Base-by-base conservation (phyloP, 1,284 basidiomycete genomes). In the Apiotrichum domesticum region DNA sequence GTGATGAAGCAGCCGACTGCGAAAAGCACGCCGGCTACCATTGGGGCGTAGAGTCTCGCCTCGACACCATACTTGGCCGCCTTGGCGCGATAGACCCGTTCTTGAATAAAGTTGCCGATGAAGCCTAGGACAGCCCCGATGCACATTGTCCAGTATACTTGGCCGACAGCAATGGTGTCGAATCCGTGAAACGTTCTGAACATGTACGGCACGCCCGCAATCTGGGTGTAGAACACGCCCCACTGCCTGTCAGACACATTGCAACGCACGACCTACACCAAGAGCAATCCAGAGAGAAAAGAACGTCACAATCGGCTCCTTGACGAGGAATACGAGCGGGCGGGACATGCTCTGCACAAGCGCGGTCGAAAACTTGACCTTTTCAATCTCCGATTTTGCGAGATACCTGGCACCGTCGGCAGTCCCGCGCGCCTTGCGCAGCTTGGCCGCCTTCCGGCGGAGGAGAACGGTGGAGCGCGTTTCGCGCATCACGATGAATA, bases 241-340 rank as follows among this genome's bases (percentile, higher is more conserved):
- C 88, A 91, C 66, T 72, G 45, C 4, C 3, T 21, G 48, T 46
- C 9, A 45, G 48, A 15, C 14, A 29, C 4, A n/a, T 11, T 11
- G 33, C 11, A 15, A 15, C 9, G 8, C 3, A 8, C 13, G 33
- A 39, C 15, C 60, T 35, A 70, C 70, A 0, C 81, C 82, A 57
- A 87, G 84, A 1, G 86, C 85, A 49, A 84, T 76, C 88, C 87
- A 91, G 8, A 88, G 62, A 57, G 86, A 87, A 71, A 90, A 86
- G 61, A 83, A 82, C 9, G 82, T 77, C 1, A 91, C 87, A 40
- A 90, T 81, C 0, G 87, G 87, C 66, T 93, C 90, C 0, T 87
- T 87, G 35, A 84, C 55, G 55, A 90, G 72, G 47, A 90, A 78
- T 58, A 81, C 29, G 8, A 75, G 51, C 37, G 76, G 74, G 11